Percentiles rank a stretch among this genome's conserved stretches.
Conservation (phyloP, 2,329 filamentous ascomycete species). For the Ceratocystis colombiana region DNA sequence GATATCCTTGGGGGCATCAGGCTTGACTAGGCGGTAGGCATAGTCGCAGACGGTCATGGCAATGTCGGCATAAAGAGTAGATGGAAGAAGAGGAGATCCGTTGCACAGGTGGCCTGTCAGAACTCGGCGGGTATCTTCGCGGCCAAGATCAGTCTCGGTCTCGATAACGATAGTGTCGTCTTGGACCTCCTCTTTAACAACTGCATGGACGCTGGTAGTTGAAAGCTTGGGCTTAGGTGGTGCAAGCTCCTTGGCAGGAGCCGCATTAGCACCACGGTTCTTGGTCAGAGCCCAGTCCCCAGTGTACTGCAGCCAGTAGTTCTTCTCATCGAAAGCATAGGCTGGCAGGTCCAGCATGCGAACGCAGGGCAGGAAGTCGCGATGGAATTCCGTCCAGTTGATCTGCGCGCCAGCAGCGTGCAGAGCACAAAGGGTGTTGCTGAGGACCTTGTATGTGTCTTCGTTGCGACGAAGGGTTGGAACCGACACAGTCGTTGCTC, state of each 20-base stretch:
- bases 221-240: conserved; percentile 46
- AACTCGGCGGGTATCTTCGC: conserved; percentile 50
- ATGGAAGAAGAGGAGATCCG: conserved; percentile 55
- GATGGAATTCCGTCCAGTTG: conserved; percentile 61
- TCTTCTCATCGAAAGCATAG: conserved; percentile 64
- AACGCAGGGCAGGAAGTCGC: conserved; percentile 36
- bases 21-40: conserved; percentile 51
- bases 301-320: conserved; percentile 54
- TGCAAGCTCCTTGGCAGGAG: conserved; percentile 33
- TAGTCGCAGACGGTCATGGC: conserved; percentile 54
- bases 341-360: conserved; percentile 53
- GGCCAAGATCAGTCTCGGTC: conserved; percentile 55
- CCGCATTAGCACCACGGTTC: conserved; percentile 45
- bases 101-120: conserved; percentile 60
- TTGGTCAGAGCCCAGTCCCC: conserved; percentile 66
- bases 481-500: conserved; percentile 41
- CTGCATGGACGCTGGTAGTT: conserved; percentile 55
- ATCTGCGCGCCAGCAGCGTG: conserved; percentile 53
- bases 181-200: conserved; percentile 53
- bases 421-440: conserved; percentile 46
- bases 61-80: conserved; percentile 50
- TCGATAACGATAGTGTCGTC: conserved; percentile 44
- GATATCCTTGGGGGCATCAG: conserved; percentile 42
- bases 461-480: conserved; percentile 56
- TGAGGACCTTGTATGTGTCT: conserved; percentile 54